Conservation (phyloP, 768 basidiomycete genomes). For the Boletus rubropictus region DNA sequence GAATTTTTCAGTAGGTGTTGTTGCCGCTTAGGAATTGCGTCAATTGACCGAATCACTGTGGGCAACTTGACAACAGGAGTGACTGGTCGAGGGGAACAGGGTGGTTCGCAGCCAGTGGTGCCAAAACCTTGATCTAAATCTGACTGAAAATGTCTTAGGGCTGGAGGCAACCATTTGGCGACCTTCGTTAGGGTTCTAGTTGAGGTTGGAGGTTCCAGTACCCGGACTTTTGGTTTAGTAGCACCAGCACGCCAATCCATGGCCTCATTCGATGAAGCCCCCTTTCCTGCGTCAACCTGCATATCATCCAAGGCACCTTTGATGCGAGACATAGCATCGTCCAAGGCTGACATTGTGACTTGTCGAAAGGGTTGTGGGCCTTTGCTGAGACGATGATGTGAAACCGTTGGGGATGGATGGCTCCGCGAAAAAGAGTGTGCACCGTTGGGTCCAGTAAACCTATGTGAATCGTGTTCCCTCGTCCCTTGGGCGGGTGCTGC, state of each 20-base stretch:
- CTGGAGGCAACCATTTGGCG: conserved; percentile 52
- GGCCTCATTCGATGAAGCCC: conserved; percentile 11
- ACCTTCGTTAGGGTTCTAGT: conserved; percentile 31
- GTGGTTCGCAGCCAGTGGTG: conserved; percentile 44
- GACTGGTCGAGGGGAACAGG: conserved; percentile 41
- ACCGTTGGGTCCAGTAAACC: conserved; percentile 18
- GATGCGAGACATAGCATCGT: conserved; percentile 82
- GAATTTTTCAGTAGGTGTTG: conserved; percentile 38
- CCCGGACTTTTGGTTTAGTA: conserved; percentile 20
- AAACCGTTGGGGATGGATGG: conserved; percentile 13
- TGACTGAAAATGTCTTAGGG: conserved; percentile 35
- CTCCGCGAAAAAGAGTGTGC: conserved; percentile 10
- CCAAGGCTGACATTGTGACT: conserved; percentile 64
- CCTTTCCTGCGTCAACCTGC: conserved; percentile 42
- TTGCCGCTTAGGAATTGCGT: conserved; percentile 46
- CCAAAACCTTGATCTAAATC: conserved; percentile 39
- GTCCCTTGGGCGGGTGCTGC: conserved; percentile 4
- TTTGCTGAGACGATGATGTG: conserved; percentile 22
- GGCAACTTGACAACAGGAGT: conserved; percentile 47
- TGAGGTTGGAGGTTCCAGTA: conserved; percentile 12
- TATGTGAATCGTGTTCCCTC: conserved; percentile 19
- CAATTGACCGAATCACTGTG: conserved; percentile 34
- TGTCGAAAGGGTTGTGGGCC: conserved; percentile 36
- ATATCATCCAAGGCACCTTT: conserved; percentile 72
- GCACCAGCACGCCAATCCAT: conserved; percentile 19